These are phyloP conservation scores for Sphaerulina musiva DNA, from an alignment of 2,329 filamentous ascomycete genomes.

Conservation along the genomic window DNA sequence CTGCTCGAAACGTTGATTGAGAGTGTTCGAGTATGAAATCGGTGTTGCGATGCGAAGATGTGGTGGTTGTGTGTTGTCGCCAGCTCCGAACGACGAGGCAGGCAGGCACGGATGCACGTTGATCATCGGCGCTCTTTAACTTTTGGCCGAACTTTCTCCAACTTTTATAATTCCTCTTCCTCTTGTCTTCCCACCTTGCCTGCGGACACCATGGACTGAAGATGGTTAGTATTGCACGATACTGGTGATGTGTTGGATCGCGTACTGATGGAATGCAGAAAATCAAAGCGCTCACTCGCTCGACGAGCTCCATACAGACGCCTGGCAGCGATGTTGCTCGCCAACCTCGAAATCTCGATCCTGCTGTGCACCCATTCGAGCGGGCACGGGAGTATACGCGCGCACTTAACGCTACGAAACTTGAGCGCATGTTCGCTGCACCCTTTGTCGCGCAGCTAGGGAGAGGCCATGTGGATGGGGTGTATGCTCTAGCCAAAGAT, in stretches of 20 bases:
- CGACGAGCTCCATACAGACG: conserved; percentile 58
- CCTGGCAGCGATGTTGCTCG: conserved; percentile 60
- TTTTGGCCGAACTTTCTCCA: conserved; percentile 6
- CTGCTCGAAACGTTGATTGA: not conserved
- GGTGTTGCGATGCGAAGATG: not conserved
- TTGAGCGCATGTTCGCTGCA: conserved; percentile 84
- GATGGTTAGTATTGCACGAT: conserved; percentile 15
- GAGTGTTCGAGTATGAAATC: not conserved
- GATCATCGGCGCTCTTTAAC: conserved; percentile 1
- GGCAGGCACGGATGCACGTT: conserved; percentile 5
- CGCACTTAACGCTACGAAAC: conserved; percentile 76
- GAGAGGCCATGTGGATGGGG: conserved; percentile 82
- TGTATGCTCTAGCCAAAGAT: conserved; percentile 46
- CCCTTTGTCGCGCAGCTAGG: conserved; percentile 84
- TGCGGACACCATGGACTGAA: conserved; percentile 12
- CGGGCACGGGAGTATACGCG: conserved; percentile 77
- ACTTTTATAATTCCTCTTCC: conserved; percentile 1
- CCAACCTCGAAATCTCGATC: conserved; percentile 67
- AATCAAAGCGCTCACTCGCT: conserved; percentile 61
- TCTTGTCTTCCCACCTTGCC: conserved; percentile 5
- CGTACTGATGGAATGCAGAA: conserved; percentile 37
- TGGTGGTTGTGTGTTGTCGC: conserved; percentile 3
- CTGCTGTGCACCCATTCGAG: conserved; percentile 83
- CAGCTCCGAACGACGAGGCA: not conserved
- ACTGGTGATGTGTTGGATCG: not conserved